Base-by-base conservation (phyloP, 108 stramenopile genomes). In the Cyclotella sp. region DNA sequence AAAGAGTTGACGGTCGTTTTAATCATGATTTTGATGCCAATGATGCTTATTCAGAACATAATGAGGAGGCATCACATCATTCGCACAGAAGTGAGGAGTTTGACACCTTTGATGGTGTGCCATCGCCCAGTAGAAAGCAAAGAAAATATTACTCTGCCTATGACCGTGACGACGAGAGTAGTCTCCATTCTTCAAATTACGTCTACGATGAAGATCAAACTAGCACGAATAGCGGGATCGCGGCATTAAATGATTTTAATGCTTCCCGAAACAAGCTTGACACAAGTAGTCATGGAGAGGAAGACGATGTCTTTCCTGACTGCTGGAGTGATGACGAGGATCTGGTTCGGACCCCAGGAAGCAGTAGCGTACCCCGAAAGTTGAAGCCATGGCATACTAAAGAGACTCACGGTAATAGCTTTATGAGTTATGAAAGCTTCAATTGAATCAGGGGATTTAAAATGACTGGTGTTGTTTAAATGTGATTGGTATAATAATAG, bases 301-400 rank as follows among this genome's bases (percentile, higher is more conserved):
- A 57, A 21, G 75, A 59, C 60, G 45, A 49, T 47, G 41, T 24
- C 41, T 57, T 41, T 62, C 19, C 29, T 28, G 44, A 43, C 29
- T 28, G 28, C 10, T 65, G 53, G 74, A 62, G 46, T 55, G 74
- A 75, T 41, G 71, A 72, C 13, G 71, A 72, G 47, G 59, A 61
- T 49, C 10, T 34, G 26, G 28, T 43, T 21, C 53, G 29, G 45
- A 10, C 24, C 3, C 24, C 40, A 61, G n/a, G 40, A 3, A 46
- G 40, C 5, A 70, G 49, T 53, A 49, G 34, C 3, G 0, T 47
- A 12, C 21, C 68, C 54, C 19, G 8, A 26, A 66, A 60, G 44
- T 0, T 8, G 21, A 51, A 70, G 57, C 77, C 77, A 45, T 78
- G 77, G 77, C 69, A 70, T 34, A 72, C 9, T 44, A 66, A 67